Percentiles rank a stretch among this genome's conserved stretches.
These are phyloP conservation scores for Mollisia scopiformis DNA, from an alignment of 2,329 filamentous ascomycete species.

Conservation along the genomic window DNA sequence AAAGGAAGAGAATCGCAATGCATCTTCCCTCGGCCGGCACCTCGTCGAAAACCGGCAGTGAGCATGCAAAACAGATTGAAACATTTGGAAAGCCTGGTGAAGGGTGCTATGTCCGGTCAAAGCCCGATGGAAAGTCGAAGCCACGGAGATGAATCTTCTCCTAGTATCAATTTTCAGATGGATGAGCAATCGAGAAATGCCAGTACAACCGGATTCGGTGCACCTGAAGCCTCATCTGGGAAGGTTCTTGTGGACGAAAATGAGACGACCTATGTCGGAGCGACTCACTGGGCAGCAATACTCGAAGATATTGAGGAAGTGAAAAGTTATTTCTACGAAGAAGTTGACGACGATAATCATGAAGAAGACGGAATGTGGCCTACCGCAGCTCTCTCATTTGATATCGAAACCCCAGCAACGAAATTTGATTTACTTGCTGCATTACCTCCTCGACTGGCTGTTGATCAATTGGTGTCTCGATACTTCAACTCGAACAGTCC, in stretches of 20 bases:
- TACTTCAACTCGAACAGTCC: conserved; percentile 58
- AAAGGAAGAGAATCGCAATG: conserved; percentile 51
- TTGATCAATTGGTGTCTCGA: conserved; percentile 53
- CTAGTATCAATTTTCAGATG: background rate
- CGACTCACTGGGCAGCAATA: conserved; percentile 63
- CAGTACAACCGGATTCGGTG: background rate
- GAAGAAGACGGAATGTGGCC: conserved; percentile 38
- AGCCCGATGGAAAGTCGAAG: background rate
- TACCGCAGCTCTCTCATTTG: conserved; percentile 42
- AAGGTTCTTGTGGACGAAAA: conserved; percentile 48
- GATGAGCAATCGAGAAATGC: background rate
- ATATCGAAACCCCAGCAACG: conserved; percentile 40
- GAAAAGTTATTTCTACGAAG: conserved; percentile 58
- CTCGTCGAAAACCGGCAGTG: conserved; percentile 43
- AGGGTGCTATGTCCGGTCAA: conserved; percentile 49
- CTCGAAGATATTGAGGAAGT: conserved; percentile 64
- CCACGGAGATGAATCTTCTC: background rate
- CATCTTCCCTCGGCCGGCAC: conserved; percentile 51
- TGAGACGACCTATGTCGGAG: conserved; percentile 55
- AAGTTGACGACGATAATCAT: conserved; percentile 41
- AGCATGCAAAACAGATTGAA: conserved; percentile 58
- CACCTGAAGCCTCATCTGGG: conserved; percentile 27
- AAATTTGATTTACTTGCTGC: conserved; percentile 51
- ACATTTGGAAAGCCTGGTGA: conserved; percentile 60
- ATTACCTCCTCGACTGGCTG: conserved; percentile 49